Evolutionary conservation across 1,284 basidiomycete species (phyloP).

Genomic region (Volvariella surrecta): DNA sequence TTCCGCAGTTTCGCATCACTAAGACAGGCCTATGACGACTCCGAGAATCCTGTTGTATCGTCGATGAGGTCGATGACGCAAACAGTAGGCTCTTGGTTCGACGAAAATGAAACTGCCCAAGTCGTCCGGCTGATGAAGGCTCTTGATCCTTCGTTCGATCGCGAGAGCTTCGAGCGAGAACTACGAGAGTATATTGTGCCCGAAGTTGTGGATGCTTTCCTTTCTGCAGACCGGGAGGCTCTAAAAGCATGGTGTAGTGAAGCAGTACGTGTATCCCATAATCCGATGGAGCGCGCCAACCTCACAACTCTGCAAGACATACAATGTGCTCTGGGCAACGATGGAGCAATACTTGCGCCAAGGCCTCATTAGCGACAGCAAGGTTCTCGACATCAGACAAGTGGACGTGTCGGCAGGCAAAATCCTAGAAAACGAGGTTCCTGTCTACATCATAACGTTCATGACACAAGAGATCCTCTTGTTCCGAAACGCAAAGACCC

Average conservation of each 20-base stretch:
- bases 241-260: slow-evolving; percentile 93
- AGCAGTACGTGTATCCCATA: slow-evolving; percentile 55
- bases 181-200: slow-evolving; percentile 96
- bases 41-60: slow-evolving; percentile 85
- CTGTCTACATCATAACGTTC: slow-evolving; percentile 92
- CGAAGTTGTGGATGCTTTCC: slow-evolving; percentile 94
- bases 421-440: slow-evolving; percentile 83
- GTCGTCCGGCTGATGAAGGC: slow-evolving; percentile 84
- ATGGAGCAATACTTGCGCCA: slow-evolving; percentile 92
- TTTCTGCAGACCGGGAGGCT: slow-evolving; percentile 81
- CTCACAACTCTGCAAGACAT: slow-evolving; percentile 52
- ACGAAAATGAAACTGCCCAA: slow-evolving; percentile 96
- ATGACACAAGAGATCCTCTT: slow-evolving; percentile 90
- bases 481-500: slow-evolving; percentile 85
- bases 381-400: slow-evolving; percentile 90
- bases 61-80: slow-evolving; percentile 79
- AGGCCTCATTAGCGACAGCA: slow-evolving; percentile 85
- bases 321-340: slow-evolving; percentile 96
- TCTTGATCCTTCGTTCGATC: slow-evolving; percentile 82
- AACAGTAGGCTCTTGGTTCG: slow-evolving; percentile 85
- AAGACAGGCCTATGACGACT: slow-evolving; percentile 80
- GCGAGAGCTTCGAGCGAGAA: slow-evolving; percentile 86
- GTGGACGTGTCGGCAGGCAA: slow-evolving; percentile 86
- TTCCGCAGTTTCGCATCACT: slow-evolving; percentile 54
- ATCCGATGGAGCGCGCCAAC: neutral